Evolutionary conservation across 1,284 basidiomycete species (phyloP).

Genomic region (Meripilus lineatus): DNA sequence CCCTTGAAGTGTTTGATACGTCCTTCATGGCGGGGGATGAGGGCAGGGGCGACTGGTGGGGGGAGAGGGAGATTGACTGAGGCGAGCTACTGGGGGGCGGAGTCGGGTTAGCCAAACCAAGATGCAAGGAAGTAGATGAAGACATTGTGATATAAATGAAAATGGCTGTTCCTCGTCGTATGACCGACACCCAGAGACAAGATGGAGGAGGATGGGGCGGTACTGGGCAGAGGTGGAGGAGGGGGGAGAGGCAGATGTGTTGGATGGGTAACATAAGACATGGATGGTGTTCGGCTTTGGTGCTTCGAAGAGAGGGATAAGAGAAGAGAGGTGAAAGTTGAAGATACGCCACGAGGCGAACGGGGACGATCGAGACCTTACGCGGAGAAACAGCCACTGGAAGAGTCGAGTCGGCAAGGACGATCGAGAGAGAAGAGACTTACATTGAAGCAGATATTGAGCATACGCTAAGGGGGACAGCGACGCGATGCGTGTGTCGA

Average conservation of each 20-base stretch:
- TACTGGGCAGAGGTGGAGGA: too few species aligned
- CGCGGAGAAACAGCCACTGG: background rate
- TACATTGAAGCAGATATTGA: background rate
- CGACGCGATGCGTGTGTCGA: background rate
- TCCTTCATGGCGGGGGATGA: slow-evolving; percentile 65
- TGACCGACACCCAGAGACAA: background rate
- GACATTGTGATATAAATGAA: background rate
- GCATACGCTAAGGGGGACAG: background rate
- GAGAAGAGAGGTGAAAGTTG: too few species aligned
- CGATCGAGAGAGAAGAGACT: slow-evolving; percentile 1
- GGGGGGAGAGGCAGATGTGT: too few species aligned
- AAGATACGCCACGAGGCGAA: background rate
- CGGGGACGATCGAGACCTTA: background rate
- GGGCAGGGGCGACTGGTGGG: slow-evolving; percentile 35
- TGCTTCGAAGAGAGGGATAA: too few species aligned
- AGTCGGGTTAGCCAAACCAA: slow-evolving; percentile 20
- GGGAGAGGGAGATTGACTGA: slow-evolving; percentile 34
- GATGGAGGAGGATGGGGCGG: background rate
- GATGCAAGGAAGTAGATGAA: background rate
- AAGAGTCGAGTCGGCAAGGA: background rate
- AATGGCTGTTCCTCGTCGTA: background rate
- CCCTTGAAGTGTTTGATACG: slow-evolving; percentile 52
- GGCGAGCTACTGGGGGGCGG: slow-evolving; percentile 32
- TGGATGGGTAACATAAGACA: too few species aligned
- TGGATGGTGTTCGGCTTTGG: too few species aligned